Base-by-base conservation (phyloP, 164 flowering plant genomes). In the Malania oleifera region DNA sequence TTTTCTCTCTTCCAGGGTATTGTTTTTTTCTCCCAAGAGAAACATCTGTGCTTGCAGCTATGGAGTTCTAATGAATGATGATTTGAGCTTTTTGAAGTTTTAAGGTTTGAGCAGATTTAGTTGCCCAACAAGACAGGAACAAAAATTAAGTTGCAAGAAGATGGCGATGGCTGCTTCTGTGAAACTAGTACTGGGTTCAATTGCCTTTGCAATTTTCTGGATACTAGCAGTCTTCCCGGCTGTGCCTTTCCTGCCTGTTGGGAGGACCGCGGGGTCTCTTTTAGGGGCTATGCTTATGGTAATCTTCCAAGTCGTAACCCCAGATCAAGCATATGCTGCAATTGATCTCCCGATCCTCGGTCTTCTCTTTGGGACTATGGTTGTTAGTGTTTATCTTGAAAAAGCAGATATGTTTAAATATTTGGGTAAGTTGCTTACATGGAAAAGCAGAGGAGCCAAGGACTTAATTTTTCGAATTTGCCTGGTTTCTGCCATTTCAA, bases 311-410 rank as follows among this genome's bases (percentile, higher is more conserved):
- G 89, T 89, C 55, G 55, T 87, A 14, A 73, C 87, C 28, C 86
- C 98, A 0, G 89, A 82, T 19, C 77, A 87, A 68, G 96, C 98
- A 13, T 91, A 78, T 65, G 80, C 65, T 4, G 80, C 96, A 1
- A 81, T 91, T 44, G 98, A 91, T 62, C 95, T 91, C 58, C 86
- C 91, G 14, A 91, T 91, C 44, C 86, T 91, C 25, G 96, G 95
- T 1, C 86, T 91, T n/a, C 85, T 91, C 27, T 91, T 91, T 48
- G 98, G 95, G 2, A 91, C 95, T 13, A 91, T 91, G 98, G 89
- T 89, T 12, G 91, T 91, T n/a, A 78, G 84, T 61, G 69, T 76
- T 15, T 91, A 85, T 57, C 91, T 91, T 9, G 98, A 91, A 68
- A 62, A 75, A 51, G 98, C 95, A 0, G 92, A 89, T 64, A 78